Base-by-base conservation (phyloP, 2,329 filamentous ascomycete species). In the Talaromyces sp. region DNA sequence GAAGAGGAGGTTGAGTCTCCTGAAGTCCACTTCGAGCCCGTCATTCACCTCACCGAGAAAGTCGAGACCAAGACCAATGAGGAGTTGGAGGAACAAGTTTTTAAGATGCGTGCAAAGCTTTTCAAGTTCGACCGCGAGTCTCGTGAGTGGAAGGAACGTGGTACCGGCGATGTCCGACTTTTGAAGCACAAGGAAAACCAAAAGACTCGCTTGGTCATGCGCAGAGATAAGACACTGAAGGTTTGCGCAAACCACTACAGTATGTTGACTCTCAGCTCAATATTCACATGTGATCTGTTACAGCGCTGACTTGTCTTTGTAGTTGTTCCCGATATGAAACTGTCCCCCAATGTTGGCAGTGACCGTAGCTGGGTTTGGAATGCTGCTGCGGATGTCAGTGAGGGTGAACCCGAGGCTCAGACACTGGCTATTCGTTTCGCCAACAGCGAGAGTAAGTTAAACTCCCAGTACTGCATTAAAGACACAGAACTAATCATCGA, bases 331-430 rank as follows among this genome's bases (percentile, higher is more conserved):
- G 93, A 97, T 78, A 97, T 99, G 93, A 97, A 96, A 82, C 88
- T 99, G 64, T 93, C 89, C 62, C 91, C 94, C 78, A 99, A 99
- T 75, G 92, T 97, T 66, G 94, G 94, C 70, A 96, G 90, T 70
- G 94, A 99, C 81, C 89, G 94, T 76, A 95, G 89, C 80, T 99
- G 94, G 94, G 94, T 99, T 66, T 99, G 94, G 94, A 97, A 96
- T 72, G 93, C 92, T 61, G 89, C 92, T 59, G 94, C 94, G 65
- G 94, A 99, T 82, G 93, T 97, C 68, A 96, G 91, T 72, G 94
- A 99, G 83, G 94, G 94, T 62, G 93, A 97, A 81, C 89, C 94
- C 63, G 94, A 99, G 83, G 91, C 92, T 57, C 88, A 91, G 71
- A 99, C 94, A 57, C 84, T 99, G 70, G 94, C 94, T 64, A 97